Base-by-base conservation (phyloP, 371 early-diverging fungal species). In the Mucor ambiguus region DNA sequence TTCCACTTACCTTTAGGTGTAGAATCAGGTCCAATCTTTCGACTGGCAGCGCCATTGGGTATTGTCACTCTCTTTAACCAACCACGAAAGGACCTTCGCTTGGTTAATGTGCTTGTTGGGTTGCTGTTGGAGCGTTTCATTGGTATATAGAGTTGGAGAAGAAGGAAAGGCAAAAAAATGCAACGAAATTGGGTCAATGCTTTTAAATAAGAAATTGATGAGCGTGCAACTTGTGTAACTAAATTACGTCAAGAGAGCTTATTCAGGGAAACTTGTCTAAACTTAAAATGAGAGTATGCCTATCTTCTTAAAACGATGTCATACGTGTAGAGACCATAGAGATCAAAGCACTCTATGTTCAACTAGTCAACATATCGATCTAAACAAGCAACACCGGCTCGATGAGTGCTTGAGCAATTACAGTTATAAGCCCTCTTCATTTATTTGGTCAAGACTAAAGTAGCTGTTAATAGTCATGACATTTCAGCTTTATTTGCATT, bases 31-130 rank as follows among this genome's bases (percentile, higher is more conserved):
- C 44, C 67, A 29, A 71, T 57, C 22, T 55, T 67, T 64, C 55
- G 44, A 18, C 32, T 58, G 33, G 49, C 63, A 14, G 52, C 52
- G 28, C 64, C 58, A 20, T 60, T 66, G 18, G 71, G 67, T 18
- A 73, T 29, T 18, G 69, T 66, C 7, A 69, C 66, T 66, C 69
- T 41, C 49, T 69, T 68, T 18, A 73, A 44, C 73, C 73, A 73
- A 5, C 69, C 69, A 22, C 69, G 62, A 63, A 73, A 69, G 0
- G 73, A 73, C 29, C 60, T 58, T 55, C 73, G 49, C 32, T 63
- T 68, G 24, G 46, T 52, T 49, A 64, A 44, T 16, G 61, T 48
- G 14, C 57, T 32, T 18, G 54, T 64, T 29, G 71, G 67, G 44
- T 66, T 73, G 33, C 66, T 73, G 5, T 49, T 65, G 4, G 68